These are phyloP conservation scores for Hemileccinum impolitum DNA, from an alignment of 768 basidiomycete genomes.

Conservation along the genomic window DNA sequence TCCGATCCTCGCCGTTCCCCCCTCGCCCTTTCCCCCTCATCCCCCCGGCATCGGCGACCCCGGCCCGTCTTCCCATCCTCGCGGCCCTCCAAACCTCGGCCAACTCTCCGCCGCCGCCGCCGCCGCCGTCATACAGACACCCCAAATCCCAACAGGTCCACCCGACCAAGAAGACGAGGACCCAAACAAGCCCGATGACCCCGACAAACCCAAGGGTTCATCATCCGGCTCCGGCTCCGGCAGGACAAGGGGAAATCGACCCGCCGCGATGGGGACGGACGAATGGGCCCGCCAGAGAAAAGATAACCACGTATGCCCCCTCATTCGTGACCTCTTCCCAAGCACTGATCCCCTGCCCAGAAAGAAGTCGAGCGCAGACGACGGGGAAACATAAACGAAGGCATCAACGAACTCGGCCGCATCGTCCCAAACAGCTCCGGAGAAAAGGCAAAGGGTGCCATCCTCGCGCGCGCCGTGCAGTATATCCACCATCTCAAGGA, in stretches of 20 bases:
- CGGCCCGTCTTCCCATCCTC: conserved; percentile 70
- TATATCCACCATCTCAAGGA: conserved; percentile 92
- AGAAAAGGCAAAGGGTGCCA: conserved; percentile 86
- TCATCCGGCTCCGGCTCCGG: conserved; percentile 29
- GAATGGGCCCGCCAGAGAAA: conserved; percentile 81
- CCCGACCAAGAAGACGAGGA: conserved; percentile 22
- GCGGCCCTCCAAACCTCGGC: conserved; percentile 61
- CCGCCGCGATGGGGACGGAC: conserved; percentile 64
- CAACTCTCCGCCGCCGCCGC: conserved; percentile 47
- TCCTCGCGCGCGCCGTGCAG: conserved; percentile 82
- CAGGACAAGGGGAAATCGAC: conserved; percentile 50
- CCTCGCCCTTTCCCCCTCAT: conserved; percentile 9
- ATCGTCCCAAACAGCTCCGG: conserved; percentile 87
- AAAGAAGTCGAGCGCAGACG: conserved; percentile 98
- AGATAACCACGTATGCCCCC: conserved; percentile 69
- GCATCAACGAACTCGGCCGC: conserved; percentile 86
- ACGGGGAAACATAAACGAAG: conserved; percentile 94
- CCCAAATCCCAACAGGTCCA: conserved; percentile 15
- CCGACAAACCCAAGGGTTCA: conserved; percentile 23
- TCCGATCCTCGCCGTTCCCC: conserved; percentile 24
- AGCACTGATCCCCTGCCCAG: conserved; percentile 39
- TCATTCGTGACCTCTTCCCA: neutral
- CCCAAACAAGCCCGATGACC: conserved; percentile 26
- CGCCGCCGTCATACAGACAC: conserved; percentile 47
- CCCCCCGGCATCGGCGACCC: conserved; percentile 56